Percentiles rank a stretch among this genome's conserved stretches.
Evolutionary conservation across 495 filamentous ascomycete species (phyloP).

Genomic region (Hyaloscypha bicolor): DNA sequence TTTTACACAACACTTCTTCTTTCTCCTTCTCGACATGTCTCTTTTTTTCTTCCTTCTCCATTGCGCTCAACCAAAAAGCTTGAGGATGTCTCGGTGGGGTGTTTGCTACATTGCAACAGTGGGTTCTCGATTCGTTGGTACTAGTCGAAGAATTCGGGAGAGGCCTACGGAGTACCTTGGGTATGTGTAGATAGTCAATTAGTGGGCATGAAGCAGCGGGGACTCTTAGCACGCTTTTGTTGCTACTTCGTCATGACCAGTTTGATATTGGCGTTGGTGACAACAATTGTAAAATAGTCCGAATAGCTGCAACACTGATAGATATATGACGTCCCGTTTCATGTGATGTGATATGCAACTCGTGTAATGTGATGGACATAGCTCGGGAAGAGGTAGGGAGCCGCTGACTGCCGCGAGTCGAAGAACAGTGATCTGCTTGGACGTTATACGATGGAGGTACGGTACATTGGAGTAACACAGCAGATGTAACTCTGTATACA

Average conservation of each 20-base stretch:
- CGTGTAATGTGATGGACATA: background rate
- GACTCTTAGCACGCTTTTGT: slow-evolving; percentile 6
- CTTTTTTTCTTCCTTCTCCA: slow-evolving; percentile 33
- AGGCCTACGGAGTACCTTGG: slow-evolving; percentile 22
- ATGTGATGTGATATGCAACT: slow-evolving; percentile 3
- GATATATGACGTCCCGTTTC: slow-evolving; percentile 4
- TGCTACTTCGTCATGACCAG: slow-evolving; percentile 17
- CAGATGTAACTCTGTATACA: background rate
- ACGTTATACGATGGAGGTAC: background rate
- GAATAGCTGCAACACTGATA: slow-evolving; percentile 18
- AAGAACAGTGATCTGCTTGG: background rate
- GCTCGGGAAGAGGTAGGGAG: background rate
- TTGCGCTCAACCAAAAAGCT: slow-evolving; percentile 32
- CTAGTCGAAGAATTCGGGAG: slow-evolving; percentile 16
- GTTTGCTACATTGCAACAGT: slow-evolving; percentile 5
- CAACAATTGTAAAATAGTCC: slow-evolving; percentile 24
- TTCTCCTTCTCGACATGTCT: slow-evolving; percentile 33
- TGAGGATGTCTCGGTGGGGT: slow-evolving; percentile 23
- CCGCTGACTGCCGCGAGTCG: background rate
- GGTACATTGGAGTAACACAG: background rate
- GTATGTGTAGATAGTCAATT: slow-evolving; percentile 32
- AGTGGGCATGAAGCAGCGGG: slow-evolving; percentile 15
- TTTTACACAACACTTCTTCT: slow-evolving; percentile 13
- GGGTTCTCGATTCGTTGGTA: slow-evolving; percentile 19
- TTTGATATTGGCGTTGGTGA: slow-evolving; percentile 25